phyloP scores from a whole-genome alignment of 805 yeast genomes.

The Yarrowia porcina region DNA sequence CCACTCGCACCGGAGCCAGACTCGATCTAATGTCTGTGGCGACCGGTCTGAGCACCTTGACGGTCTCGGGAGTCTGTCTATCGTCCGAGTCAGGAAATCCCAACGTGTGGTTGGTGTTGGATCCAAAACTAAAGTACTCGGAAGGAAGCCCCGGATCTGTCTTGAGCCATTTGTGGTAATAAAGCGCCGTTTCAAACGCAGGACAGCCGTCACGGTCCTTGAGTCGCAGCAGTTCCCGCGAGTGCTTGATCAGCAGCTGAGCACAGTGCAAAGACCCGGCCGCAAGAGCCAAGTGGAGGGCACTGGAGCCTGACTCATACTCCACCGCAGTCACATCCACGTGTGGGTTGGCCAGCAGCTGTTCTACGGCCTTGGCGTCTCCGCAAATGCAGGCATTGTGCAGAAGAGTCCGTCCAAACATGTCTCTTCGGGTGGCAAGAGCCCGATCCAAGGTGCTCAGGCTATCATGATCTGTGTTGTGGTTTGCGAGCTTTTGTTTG shows the following conservation, averaged over 20 bases:
- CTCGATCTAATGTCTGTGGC: background rate
- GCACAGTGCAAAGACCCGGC: slow-evolving; percentile 57
- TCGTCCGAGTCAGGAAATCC: slow-evolving; percentile 65
- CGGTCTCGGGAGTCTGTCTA: slow-evolving; percentile 46
- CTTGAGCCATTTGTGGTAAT: slow-evolving; percentile 16
- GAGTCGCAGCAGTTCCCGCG: slow-evolving; percentile 44
- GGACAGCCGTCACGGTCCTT: slow-evolving; percentile 71
- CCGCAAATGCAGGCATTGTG: slow-evolving; percentile 37
- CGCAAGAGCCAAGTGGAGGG: slow-evolving; percentile 67
- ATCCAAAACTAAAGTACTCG: slow-evolving; percentile 55
- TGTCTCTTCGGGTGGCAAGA: slow-evolving; percentile 47
- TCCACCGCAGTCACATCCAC: slow-evolving; percentile 52
- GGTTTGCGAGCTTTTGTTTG: slow-evolving; percentile 20
- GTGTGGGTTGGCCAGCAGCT: slow-evolving; percentile 48
- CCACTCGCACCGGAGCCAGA: slow-evolving; percentile 39
- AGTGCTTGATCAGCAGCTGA: slow-evolving; percentile 42
- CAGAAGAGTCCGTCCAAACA: slow-evolving; percentile 56
- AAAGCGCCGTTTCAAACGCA: slow-evolving; percentile 57
- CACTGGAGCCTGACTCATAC: slow-evolving; percentile 77
- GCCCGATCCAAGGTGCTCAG: slow-evolving; percentile 38
- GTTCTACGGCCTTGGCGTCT: slow-evolving; percentile 37
- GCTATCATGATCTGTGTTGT: slow-evolving; percentile 5
- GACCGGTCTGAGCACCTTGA: slow-evolving; percentile 34
- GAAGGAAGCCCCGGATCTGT: background rate
- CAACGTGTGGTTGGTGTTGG: slow-evolving; percentile 57